Percentiles rank a stretch among this genome's conserved stretches.
Conservation (phyloP, 495 filamentous ascomycete genomes). For the Penicillium manginii region DNA sequence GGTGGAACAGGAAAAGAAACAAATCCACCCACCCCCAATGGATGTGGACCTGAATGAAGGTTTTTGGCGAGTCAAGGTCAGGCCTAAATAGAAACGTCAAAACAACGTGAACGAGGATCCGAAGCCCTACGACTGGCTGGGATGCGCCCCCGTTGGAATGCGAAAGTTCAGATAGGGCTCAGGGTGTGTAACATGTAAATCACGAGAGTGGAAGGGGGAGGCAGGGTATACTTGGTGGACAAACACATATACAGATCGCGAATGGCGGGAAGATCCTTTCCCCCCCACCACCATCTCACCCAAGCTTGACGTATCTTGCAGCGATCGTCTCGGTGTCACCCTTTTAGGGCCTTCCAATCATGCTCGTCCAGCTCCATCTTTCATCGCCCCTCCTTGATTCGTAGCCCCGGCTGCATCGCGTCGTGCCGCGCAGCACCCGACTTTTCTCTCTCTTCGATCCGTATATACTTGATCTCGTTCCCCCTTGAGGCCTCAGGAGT, state of each 20-base stretch:
- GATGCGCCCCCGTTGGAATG: conserved; percentile 9
- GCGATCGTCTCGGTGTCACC: conserved; percentile 29
- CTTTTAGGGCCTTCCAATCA: conserved; percentile 16
- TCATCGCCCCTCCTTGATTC: conserved; percentile 9
- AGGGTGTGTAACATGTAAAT: conserved; percentile 14
- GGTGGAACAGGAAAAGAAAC: not conserved
- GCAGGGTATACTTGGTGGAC: too few relatives aligned
- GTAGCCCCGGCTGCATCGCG: conserved; percentile 9
- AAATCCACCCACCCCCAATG: not conserved
- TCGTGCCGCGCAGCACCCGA: conserved; percentile 2
- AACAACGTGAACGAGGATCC: conserved; percentile 21
- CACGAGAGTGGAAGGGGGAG: not conserved
- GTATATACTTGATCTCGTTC: conserved; percentile 14
- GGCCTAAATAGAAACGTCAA: conserved; percentile 19
- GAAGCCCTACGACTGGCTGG: conserved; percentile 18
- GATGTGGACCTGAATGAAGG: conserved; percentile 5
- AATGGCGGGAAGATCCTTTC: conserved; percentile 6
- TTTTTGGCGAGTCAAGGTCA: conserved; percentile 12
- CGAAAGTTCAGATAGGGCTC: conserved; percentile 4
- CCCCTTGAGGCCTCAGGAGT: not conserved
- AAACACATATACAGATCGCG: not conserved
- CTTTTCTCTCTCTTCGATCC: conserved; percentile 3
- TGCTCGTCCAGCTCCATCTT: not conserved
- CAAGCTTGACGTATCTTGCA: conserved; percentile 37
- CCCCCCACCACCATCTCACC: conserved; percentile 17